phyloP scores from a whole-genome alignment of 805 yeast genomes.

The Metschnikowia gruessii region DNA sequence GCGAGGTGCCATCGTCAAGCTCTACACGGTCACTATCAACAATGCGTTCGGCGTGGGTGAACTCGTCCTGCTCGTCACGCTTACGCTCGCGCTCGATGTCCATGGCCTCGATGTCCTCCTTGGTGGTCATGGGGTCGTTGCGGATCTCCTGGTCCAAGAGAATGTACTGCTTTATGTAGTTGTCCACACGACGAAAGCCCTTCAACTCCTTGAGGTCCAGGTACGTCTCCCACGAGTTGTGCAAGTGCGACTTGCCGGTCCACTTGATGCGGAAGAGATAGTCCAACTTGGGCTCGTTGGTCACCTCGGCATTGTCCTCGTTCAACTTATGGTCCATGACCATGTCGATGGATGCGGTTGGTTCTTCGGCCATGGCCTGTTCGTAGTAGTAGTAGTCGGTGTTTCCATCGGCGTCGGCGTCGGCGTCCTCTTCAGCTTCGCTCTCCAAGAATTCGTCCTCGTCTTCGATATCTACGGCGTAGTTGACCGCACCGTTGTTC shows the following conservation, averaged over 20 bases:
- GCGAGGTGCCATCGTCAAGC: conserved; percentile 60
- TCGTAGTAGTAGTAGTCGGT: conserved; percentile 35
- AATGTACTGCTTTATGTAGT: conserved; percentile 78
- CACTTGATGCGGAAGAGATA: conserved; percentile 73
- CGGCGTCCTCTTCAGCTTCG: conserved; percentile 30
- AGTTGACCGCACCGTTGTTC: conserved; percentile 65
- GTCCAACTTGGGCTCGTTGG: conserved; percentile 55
- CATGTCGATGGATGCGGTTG: conserved; percentile 35
- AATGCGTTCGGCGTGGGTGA: conserved; percentile 82
- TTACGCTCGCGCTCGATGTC: conserved; percentile 85
- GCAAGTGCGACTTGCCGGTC: conserved; percentile 84
- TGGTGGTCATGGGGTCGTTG: conserved; percentile 74
- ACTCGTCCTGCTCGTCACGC: conserved; percentile 80
- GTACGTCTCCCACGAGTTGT: conserved; percentile 90
- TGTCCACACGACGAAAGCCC: conserved; percentile 85
- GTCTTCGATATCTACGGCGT: conserved; percentile 66
- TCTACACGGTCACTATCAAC: conserved; percentile 78
- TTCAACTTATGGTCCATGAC: conserved; percentile 42
- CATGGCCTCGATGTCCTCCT: conserved; percentile 91
- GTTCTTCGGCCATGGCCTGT: conserved; percentile 33
- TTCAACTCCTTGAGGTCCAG: conserved; percentile 47
- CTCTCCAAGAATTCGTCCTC: conserved; percentile 51
- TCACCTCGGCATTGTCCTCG: conserved; percentile 36
- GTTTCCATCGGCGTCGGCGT: conserved; percentile 27
- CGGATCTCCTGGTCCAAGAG: conserved; percentile 73